Evolutionary conservation across 176 grass and related monocot species (phyloP), one percentile per base, ranked within the genome.

Genomic region (Triticum aestivum): DNA sequence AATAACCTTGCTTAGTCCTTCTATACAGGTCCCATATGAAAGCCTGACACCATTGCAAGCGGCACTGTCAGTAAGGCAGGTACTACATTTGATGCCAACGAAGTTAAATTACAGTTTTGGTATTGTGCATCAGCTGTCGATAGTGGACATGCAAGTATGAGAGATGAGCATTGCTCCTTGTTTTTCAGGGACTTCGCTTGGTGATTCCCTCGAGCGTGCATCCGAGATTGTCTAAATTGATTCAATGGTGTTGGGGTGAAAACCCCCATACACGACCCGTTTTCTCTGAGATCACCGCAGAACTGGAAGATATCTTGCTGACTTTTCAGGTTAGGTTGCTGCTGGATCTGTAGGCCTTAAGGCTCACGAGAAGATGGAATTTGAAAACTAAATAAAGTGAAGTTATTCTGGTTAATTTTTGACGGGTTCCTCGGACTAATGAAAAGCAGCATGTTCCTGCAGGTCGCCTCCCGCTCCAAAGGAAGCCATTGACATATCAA

Each of bases 11-110:
- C 18, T 82, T 88, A 62, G 84, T 62, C 79, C 9, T 86, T 62
- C 85, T 78, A 29, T 94, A 72, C 76, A 99, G 97, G 82, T 99
- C 49, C 97, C 97, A 2, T 99, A 99, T 61, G 90, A 94, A 63
- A 85, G 92, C 65, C 26, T 99, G 67, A 94, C 97, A 83, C 97
- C 97, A 0, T 88, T 94, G 88, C 97, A 99, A 96, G 97, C 97
- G 83, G 97, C 97, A 66, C 41, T 99, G 12, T 87, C 90, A 75
- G 97, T 99, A 73, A 91, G 94, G 85, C 96, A 94, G 96, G 96
- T 98, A 76, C 74, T 51, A 8, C 81, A 52, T 65, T 80, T 0
- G 3, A 24, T 67, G 6, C 56, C 58, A 73, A 17, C 75, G 44
- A 61, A 47, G 24, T 32, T 63, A 80, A 71, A 61, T 58, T 29